Evolutionary conservation across 345 rosid species (phyloP).

Genomic region (Bretschneidera sinensis): DNA sequence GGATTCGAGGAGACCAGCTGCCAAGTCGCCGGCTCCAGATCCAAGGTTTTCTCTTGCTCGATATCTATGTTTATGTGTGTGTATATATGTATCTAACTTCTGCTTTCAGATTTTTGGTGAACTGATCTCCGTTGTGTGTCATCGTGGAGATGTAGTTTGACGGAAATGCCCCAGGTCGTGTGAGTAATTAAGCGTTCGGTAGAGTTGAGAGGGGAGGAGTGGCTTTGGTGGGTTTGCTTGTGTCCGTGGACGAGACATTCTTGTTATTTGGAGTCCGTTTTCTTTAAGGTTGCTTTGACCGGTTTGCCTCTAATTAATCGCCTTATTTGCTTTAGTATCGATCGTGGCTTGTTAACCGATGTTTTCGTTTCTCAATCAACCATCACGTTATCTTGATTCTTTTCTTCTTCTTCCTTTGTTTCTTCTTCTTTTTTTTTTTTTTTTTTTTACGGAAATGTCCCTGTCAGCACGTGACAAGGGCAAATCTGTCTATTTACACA

Average conservation of each 20-base stretch:
- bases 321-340: slow-evolving; percentile 2
- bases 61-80: slow-evolving; percentile 2
- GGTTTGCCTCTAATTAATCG: slow-evolving; percentile 1
- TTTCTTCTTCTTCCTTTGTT: background rate
- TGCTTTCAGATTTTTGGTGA: background rate
- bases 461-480: background rate
- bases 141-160: background rate
- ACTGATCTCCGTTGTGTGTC: slow-evolving; percentile 20
- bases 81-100: slow-evolving; percentile 7
- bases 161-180: slow-evolving; percentile 7
- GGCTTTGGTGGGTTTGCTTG: background rate
- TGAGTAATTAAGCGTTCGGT: slow-evolving; percentile 2
- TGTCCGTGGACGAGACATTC: slow-evolving; percentile 21
- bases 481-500: background rate
- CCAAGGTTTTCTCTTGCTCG: slow-evolving; percentile 49
- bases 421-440: background rate
- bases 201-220: background rate
- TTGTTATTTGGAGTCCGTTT: background rate
- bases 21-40: slow-evolving; percentile 54
- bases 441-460: background rate
- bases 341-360: slow-evolving; percentile 5
- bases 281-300: background rate
- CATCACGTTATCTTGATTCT: too few relatives aligned
- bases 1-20: slow-evolving; percentile 59
- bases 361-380: background rate